phyloP scores from a whole-genome alignment of 2,329 filamentous ascomycete species.

The Chaetomiaceae sp. region DNA sequence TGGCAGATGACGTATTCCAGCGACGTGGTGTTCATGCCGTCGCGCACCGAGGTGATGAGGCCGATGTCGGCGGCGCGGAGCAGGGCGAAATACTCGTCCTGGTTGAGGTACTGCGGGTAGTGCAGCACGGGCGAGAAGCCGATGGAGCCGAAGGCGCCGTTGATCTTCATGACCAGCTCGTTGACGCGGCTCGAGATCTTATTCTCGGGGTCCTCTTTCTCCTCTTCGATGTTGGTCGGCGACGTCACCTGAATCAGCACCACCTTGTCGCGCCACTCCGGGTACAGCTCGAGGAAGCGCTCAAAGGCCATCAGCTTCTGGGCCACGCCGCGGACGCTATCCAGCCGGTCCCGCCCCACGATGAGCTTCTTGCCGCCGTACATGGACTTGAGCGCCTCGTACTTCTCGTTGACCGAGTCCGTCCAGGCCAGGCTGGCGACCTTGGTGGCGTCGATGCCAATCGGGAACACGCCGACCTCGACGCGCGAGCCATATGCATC shows the following conservation, averaged over 20 bases:
- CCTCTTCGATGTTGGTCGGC: conserved; percentile 72
- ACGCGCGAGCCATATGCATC: conserved; percentile 86
- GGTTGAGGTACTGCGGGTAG: conserved; percentile 85
- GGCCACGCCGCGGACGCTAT: conserved; percentile 87
- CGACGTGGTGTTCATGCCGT: conserved; percentile 97
- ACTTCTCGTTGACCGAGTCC: conserved; percentile 62
- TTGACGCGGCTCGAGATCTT: conserved; percentile 86
- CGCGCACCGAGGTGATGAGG: conserved; percentile 88
- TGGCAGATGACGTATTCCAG: conserved; percentile 93
- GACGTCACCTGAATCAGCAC: conserved; percentile 94
- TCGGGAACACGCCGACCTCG: conserved; percentile 87
- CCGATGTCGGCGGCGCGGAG: conserved; percentile 85
- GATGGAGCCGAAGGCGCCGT: conserved; percentile 80
- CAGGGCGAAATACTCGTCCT: conserved; percentile 91
- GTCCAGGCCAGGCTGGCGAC: conserved; percentile 72
- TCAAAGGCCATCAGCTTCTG: conserved; percentile 95
- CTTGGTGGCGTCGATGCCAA: conserved; percentile 82
- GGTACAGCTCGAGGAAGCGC: conserved; percentile 81
- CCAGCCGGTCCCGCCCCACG: conserved; percentile 87
- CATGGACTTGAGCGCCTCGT: conserved; percentile 64
- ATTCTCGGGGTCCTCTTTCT: conserved; percentile 67
- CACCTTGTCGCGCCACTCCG: conserved; percentile 86
- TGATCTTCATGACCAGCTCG: conserved; percentile 85
- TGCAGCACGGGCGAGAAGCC: conserved; percentile 89
- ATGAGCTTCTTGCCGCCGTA: conserved; percentile 93